These are phyloP conservation scores for Aquilaria agallochum DNA, from an alignment of 441 rosid genomes.

Conservation along the genomic window DNA sequence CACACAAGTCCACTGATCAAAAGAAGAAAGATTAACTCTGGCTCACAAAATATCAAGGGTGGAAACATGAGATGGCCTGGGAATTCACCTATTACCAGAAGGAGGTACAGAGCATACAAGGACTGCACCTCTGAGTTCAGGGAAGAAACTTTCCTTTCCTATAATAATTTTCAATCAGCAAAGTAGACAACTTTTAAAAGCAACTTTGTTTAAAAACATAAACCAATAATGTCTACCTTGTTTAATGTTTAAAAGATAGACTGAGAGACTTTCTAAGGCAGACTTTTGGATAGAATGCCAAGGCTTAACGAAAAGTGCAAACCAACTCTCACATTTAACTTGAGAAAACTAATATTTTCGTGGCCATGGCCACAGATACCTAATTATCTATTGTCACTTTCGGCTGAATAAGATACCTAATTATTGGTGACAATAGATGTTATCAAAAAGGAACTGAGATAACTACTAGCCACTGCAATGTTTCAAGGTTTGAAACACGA, in stretches of 20 bases:
- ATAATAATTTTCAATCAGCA: constrained; percentile 15
- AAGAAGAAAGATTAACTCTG: constrained; percentile 15
- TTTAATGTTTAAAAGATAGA: background rate
- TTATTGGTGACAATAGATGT: no score
- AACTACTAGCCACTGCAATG: no score
- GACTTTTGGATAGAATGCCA: no score
- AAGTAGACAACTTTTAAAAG: constrained; percentile 3
- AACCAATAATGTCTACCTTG: background rate
- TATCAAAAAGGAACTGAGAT: no score
- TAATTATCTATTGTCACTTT: no score
- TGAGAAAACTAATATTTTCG: no score
- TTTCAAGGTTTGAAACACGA: no score
- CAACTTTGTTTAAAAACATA: background rate
- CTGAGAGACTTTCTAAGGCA: background rate
- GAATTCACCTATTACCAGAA: constrained; percentile 77
- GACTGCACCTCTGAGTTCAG: constrained; percentile 62
- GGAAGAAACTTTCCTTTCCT: constrained; percentile 42
- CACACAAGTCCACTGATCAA: constrained; percentile 70
- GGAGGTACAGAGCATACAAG: constrained; percentile 93
- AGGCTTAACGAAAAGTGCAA: no score
- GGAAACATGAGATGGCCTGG: constrained; percentile 5
- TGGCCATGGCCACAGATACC: no score
- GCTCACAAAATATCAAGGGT: constrained; percentile 8
- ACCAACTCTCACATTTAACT: no score
- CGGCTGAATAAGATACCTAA: no score